Evolutionary conservation across 805 yeast genomes (phyloP).

Genomic region (Monosporozyma solicola): DNA sequence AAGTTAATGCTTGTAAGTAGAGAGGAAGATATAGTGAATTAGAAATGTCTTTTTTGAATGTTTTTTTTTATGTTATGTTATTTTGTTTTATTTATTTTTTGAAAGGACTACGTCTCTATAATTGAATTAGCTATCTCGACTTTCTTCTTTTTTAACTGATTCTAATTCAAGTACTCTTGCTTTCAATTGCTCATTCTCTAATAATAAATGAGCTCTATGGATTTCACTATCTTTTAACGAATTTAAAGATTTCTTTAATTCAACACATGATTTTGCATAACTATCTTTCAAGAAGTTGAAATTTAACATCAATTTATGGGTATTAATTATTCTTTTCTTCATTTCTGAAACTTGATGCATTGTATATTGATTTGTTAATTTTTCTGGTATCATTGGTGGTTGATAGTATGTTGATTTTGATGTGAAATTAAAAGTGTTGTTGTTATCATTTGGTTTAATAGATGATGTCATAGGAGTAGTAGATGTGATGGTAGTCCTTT

Average conservation of each 20-base stretch:
- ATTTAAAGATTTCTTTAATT: constrained; percentile 26
- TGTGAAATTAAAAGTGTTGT: neutral
- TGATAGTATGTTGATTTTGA: neutral
- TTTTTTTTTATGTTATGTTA: neutral
- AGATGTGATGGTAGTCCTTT: neutral
- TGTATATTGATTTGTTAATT: constrained; percentile 24
- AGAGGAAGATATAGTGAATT: neutral
- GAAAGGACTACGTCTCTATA: neutral
- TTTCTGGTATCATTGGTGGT: constrained; percentile 6
- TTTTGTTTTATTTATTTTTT: neutral
- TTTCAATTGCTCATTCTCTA: constrained; percentile 32
- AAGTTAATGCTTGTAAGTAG: neutral
- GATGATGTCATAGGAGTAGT: neutral
- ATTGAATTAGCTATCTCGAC: neutral
- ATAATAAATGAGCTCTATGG: constrained; percentile 29
- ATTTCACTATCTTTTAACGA: constrained; percentile 32
- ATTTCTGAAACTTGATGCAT: constrained; percentile 26
- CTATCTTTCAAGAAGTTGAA: constrained; percentile 27
- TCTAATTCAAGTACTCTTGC: constrained; percentile 11
- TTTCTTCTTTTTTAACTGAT: constrained; percentile 4
- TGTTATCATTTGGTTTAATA: neutral
- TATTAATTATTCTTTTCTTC: constrained; percentile 27
- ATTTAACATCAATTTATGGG: constrained; percentile 27
- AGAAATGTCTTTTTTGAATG: neutral
- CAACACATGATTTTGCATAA: constrained; percentile 28